Evolutionary conservation across 2,329 filamentous ascomycete species (phyloP), one percentile per base, ranked within the genome.

Genomic region (Fusarium siculi): DNA sequence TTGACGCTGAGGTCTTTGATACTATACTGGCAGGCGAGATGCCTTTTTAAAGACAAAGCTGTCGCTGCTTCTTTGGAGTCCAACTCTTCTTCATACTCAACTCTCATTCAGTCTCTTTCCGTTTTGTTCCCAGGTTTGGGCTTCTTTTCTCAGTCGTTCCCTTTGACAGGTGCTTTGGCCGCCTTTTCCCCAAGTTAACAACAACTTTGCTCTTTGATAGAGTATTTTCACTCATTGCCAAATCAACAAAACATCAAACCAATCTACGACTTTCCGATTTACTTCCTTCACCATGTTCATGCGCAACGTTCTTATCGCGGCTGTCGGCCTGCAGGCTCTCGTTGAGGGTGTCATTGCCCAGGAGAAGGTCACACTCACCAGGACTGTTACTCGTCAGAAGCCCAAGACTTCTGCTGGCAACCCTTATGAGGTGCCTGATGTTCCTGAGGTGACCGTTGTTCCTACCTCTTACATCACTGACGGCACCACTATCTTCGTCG

Each of bases 151-250:
- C 68, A 70, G 73, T 77, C 76, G 58, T 70, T 78, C 76, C 63
- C 76, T 78, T 73, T 37, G 53, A 63, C 23, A 78, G 76, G 76
- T 77, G 76, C 75, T 70, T 66, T 66, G 74, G 71, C 72, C 74
- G 73, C 76, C 74, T 74, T 76, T 61, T 74, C 50, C 36, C 39
- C 59, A 73, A 65, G 63, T 68, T 74, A 75, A 39, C 63, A 68
- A 49, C 18, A 32, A 34, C 50, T 70, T 64, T 63, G 54, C 75
- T 78, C 76, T 78, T 78, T 78, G 76, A 78, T 70, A 78, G 76
- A 78, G 70, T 56, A 59, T 62, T 74, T 75, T 64, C 74, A 68
- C 65, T 78, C 71, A 47, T 74, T 72, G 50, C 68, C 63, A 66
- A 63, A 70, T 61, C 70, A 66, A 76, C 71, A 76, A 74, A 70